Percentiles rank a stretch among this genome's conserved stretches.
phyloP scores from a whole-genome alignment of 1,284 basidiomycete species.

The Hemileia vastatrix region DNA sequence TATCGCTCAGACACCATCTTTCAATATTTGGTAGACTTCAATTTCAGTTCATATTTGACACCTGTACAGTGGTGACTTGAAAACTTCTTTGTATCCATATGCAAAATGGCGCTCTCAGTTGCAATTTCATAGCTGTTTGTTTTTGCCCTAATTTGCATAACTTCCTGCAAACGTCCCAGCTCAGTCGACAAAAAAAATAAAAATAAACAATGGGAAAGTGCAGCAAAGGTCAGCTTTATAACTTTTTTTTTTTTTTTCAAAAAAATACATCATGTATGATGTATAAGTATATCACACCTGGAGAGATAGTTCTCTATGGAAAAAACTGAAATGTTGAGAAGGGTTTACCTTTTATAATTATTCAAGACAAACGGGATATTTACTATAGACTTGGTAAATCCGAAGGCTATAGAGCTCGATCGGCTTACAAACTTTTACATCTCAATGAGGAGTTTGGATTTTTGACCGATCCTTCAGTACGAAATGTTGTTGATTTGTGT shows the following conservation, averaged over 20 bases:
- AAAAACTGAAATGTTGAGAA: too few species aligned
- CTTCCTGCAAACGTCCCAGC: too few species aligned
- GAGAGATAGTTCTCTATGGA: background rate
- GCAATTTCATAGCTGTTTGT: too few species aligned
- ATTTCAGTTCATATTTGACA: too few species aligned
- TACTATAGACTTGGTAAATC: conserved; percentile 50
- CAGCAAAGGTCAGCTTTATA: conserved; percentile 22
- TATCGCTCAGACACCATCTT: too few species aligned
- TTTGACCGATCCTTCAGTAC: conserved; percentile 46
- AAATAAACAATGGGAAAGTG: conserved; percentile 25
- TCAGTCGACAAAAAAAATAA: too few species aligned
- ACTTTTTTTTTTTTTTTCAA: background rate
- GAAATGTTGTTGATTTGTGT: conserved; percentile 52
- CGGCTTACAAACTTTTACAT: conserved; percentile 51
- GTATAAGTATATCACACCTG: background rate
- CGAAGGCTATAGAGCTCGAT: conserved; percentile 52
- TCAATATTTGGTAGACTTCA: too few species aligned
- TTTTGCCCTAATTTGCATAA: too few species aligned
- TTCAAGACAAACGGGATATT: conserved; percentile 49
- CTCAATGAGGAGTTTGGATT: conserved; percentile 50
- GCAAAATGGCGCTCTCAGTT: too few species aligned
- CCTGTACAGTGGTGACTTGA: too few species aligned
- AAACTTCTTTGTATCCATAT: too few species aligned
- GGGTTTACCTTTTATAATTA: too few species aligned
- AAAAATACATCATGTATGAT: background rate